These are phyloP conservation scores for Drosera spatulata DNA, from an alignment of 179 eudicot species.

Conservation along the genomic window DNA sequence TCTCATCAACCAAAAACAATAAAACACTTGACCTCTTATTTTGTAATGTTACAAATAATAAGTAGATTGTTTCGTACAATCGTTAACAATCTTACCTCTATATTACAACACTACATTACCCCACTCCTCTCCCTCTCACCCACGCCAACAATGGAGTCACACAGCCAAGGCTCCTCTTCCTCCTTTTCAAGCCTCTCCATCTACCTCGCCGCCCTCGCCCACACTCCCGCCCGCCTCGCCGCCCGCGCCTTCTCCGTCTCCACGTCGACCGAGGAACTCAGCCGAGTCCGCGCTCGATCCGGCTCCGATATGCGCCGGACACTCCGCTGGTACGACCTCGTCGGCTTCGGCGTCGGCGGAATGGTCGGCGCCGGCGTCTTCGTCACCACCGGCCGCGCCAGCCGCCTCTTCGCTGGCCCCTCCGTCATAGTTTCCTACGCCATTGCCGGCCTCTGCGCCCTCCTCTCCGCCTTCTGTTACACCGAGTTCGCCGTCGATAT, in stretches of 20 bases:
- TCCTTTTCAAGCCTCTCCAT: constrained; percentile 54
- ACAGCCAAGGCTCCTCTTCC: constrained; percentile 4
- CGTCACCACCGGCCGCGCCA: constrained; percentile 67
- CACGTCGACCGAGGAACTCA: constrained; percentile 72
- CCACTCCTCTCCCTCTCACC: too few species aligned
- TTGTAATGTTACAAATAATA: too few species aligned
- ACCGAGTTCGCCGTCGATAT: constrained; percentile 62
- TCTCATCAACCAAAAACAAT: too few species aligned
- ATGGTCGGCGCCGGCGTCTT: constrained; percentile 88
- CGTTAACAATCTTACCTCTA: too few species aligned
- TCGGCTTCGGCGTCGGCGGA: constrained; percentile 71
- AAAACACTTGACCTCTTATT: too few species aligned
- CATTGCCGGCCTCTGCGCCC: constrained; percentile 62
- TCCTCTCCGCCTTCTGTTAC: constrained; percentile 75
- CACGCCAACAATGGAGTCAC: not conserved
- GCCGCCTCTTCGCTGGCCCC: constrained; percentile 46
- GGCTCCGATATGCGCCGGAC: constrained; percentile 85
- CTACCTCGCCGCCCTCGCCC: constrained; percentile 39
- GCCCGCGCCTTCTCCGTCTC: constrained; percentile 61
- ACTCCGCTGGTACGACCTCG: constrained; percentile 54
- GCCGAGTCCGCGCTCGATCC: constrained; percentile 67
- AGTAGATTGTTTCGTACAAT: too few species aligned
- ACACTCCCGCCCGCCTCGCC: constrained; percentile 55
- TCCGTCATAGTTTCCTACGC: constrained; percentile 58
- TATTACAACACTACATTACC: too few species aligned